These are phyloP conservation scores for Lactarius akahatsu DNA, from an alignment of 768 basidiomycete species.

Conservation along the genomic window DNA sequence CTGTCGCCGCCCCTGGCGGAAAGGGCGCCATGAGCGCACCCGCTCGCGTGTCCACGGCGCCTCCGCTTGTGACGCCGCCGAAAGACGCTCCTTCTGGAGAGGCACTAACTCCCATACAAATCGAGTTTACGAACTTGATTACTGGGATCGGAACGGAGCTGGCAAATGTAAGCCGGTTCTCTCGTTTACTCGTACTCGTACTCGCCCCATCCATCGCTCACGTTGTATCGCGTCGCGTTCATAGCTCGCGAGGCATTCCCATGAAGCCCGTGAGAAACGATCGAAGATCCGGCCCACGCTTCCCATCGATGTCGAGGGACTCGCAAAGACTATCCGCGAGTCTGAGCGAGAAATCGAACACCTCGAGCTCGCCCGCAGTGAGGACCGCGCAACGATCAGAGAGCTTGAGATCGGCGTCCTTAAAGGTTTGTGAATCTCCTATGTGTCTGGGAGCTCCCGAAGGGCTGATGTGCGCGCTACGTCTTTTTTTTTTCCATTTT, in stretches of 20 bases:
- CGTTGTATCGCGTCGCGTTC: background rate
- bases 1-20: background rate
- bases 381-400: conserved; percentile 45
- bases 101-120: conserved; percentile 65
- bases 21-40: background rate
- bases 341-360: conserved; percentile 52
- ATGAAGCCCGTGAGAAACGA: conserved; percentile 39
- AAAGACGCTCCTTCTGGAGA: conserved; percentile 26
- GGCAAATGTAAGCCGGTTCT: conserved; percentile 49
- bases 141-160: conserved; percentile 51
- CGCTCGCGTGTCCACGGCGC: background rate
- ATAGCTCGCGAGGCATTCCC: conserved; percentile 49
- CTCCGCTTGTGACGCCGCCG: conserved; percentile 12
- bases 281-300: conserved; percentile 38
- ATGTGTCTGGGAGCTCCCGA: too few species aligned
- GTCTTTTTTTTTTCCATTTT: background rate
- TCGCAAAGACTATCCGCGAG: conserved; percentile 48
- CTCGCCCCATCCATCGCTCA: background rate
- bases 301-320: conserved; percentile 51
- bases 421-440: too few species aligned
- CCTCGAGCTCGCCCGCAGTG: conserved; percentile 45
- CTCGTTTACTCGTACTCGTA: background rate
- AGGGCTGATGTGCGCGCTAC: conserved; percentile 8
- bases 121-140: conserved; percentile 56
- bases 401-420: conserved; percentile 66